Evolutionary conservation across 2,329 filamentous ascomycete species (phyloP), one percentile per base, ranked within the genome.

Genomic region (Lachnellula hyalina): DNA sequence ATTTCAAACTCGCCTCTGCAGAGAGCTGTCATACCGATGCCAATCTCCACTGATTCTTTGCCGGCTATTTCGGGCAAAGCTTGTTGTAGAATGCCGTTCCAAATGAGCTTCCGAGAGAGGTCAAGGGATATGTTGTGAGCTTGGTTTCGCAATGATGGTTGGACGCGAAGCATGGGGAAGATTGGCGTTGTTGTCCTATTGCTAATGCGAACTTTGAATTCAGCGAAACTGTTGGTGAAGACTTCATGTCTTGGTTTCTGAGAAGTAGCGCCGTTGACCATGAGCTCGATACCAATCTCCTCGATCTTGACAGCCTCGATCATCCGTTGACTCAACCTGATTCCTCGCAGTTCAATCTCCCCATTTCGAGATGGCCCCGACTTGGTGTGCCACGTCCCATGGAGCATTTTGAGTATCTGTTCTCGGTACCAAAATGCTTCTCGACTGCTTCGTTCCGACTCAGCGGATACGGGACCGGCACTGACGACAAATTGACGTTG

Each of bases 341-440:
- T 81, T 35, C 83, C 84, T 42, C 91, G 84, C 4, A 96, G 74
- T 67, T 96, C 90, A 50, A 96, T 80, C 1, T 76, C 77, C 2
- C 92, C 92, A 40, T 86, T 79, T 46, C 73, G 70, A 1, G 74
- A 74, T 0, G 76, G 74, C 1, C 75, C 74, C 1, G 76, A 75
- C 35, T 61, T 67, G 0, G 82, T 83, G 53, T 76, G 81, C 92
- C 92, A 96, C 0, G 78, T 82, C 0, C 86, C 90, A 25, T 77
- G 78, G 9, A 96, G 73, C 42, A 78, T 77, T 56, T 87, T 85
- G 3, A 96, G 78, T 2, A 96, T 79, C 66, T 83, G 84, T 69
- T 96, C 89, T 15, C 91, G 83, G 70, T 90, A 96, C 92, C 92
- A 96, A 69, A 96, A 96, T 0, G 86, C 84, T 72, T 96, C 90